Evolutionary conservation across 2,329 filamentous ascomycete genomes (phyloP), one percentile per base, ranked within the genome.

Genomic region (Calonectria leucothoes): DNA sequence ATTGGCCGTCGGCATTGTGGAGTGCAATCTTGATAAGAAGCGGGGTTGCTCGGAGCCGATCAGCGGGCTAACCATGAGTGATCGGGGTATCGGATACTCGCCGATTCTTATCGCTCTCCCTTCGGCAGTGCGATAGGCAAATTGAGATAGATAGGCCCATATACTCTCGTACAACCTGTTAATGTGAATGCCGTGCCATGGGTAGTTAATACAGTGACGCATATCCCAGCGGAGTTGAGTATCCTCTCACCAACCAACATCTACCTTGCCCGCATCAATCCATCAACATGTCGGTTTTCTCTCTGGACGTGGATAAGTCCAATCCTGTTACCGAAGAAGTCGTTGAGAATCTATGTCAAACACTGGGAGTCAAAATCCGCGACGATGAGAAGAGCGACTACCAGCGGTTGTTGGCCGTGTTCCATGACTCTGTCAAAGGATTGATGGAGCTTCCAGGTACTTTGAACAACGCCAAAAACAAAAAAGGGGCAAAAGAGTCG

Each of bases 341-440:
- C 4, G 25, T 64, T 10, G 39, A 64, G 1, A 39, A 64, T 14
- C 33, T 64, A 15, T 64, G 59, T 27, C 37, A 48, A 10, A 64
- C 59, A 0, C 25, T 64, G 25, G 59, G 59, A 10, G 59, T 64
- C 39, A 64, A 48, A 17, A 33, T 64, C 23, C 39, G 27, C 14
- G 59, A 64, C 29, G 59, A 64, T 17, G 59, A 64, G 37, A 64
- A 64, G 37, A 15, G 25, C 25, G 59, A 64, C 39, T 64, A 64
- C 25, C 59, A 48, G 25, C 59, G 59, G 59, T 20, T 64, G 27
- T 27, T 64, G 17, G 59, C 59, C 8, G 59, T 64, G 8, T 64
- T 64, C 23, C 59, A 64, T 64, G 59, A 64, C 2, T 64, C 59
- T 15, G 59, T 64, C 12, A 37, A 64, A 17, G 59, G 39, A 6